A percentile compares a stretch with the other conserved stretches of the same genome.
Evolutionary conservation across 345 rosid genomes (phyloP).

Genomic region (Moricandia moricandioides): DNA sequence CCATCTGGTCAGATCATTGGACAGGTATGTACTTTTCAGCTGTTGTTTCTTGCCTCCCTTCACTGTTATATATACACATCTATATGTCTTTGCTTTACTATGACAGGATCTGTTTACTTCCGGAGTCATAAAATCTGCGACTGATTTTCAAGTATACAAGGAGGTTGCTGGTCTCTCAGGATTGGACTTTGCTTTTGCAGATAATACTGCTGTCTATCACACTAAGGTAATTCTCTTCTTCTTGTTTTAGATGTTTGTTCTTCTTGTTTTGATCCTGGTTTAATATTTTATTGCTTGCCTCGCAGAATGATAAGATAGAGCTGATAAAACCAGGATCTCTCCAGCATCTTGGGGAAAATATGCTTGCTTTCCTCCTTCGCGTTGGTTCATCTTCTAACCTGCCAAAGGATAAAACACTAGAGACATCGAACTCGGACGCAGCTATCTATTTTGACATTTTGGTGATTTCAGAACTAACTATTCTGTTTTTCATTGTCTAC

Average conservation of each 20-base stretch:
- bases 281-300: slow-evolving; percentile 14
- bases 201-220: slow-evolving; percentile 69
- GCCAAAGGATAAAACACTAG: slow-evolving; percentile 39
- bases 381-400: slow-evolving; percentile 60
- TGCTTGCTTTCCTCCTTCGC: slow-evolving; percentile 86
- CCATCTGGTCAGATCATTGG: slow-evolving; percentile 73
- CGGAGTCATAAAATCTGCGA: slow-evolving; percentile 75
- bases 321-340: slow-evolving; percentile 88
- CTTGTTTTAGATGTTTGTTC: not conserved
- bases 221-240: not conserved
- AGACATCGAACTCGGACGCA: slow-evolving; percentile 39
- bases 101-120: slow-evolving; percentile 79
- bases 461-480: slow-evolving; percentile 48
- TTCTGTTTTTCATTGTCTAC: slow-evolving; percentile 3
- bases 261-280: slow-evolving; percentile 8
- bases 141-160: slow-evolving; percentile 92
- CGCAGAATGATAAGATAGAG: slow-evolving; percentile 90
- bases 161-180: slow-evolving; percentile 95
- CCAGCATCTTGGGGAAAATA: slow-evolving; percentile 96
- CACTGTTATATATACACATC: not conserved
- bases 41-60: not conserved
- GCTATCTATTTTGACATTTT: slow-evolving; percentile 77
- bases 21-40: slow-evolving; percentile 51
- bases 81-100: slow-evolving; percentile 25
- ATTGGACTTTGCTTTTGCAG: slow-evolving; percentile 89